Base-by-base conservation (phyloP, 2,329 filamentous ascomycete genomes). In the Fusarium pseudocircinatum region DNA sequence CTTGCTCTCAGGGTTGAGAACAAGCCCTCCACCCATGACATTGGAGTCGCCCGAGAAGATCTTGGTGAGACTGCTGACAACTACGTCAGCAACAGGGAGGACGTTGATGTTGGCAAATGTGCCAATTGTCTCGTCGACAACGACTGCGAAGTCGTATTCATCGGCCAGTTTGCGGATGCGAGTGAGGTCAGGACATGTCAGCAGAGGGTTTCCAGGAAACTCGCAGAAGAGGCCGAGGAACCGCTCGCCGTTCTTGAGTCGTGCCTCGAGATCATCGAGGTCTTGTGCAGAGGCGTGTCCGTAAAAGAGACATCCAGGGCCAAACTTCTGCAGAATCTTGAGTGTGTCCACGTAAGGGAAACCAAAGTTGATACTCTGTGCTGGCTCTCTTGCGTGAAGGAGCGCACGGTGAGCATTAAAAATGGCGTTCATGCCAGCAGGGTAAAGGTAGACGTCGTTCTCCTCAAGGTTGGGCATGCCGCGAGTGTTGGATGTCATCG, bases 31-130 rank as follows among this genome's bases (percentile, higher is more conserved):
- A 66, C 95, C 96, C 96, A 98, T 98, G 75, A 99, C 96, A 81
- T 99, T 98, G 81, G 94, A 96, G 82, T 98, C 96, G 57, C 96
- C 96, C 63, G 94, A 97, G 84, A 99, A 99, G 60, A 98, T 93
- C 82, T 99, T 99, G 54, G 96, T 98, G 67, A 99, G 86, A 80
- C 94, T 97, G 85, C 94, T 97, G 63, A 97, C 96, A 10, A 98
- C 94, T 22, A 98, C 87, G 82, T 99, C 96, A 67, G 94, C 94
- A 79, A 92, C 93, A 6, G 93, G 94, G 10, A 99, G 88, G 8
- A 99, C 94, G 80, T 98, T 94, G 77, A 98, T 92, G 80, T 99
- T 99, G 79, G 97, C 91, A 80, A 98, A 97, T 63, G 96, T 99
- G 76, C 96, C 96, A 68, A 99, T 94, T 0, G 96, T 98, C 83